Conservation (phyloP, 768 basidiomycete genomes). For the Hortiboletus campestris region DNA sequence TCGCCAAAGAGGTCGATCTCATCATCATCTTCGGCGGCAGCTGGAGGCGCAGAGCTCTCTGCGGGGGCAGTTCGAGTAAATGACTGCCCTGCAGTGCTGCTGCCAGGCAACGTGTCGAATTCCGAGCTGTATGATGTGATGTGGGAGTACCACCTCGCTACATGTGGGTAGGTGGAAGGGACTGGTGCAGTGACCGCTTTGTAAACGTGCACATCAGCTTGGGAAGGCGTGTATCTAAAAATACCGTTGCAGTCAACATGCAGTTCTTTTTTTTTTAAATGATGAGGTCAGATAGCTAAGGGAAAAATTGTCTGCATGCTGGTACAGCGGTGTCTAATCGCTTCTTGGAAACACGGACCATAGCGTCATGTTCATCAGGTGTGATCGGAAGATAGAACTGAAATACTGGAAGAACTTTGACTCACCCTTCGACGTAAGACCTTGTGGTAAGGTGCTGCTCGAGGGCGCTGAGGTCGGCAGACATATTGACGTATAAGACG, state of each 20-base stretch:
- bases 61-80: slow-evolving; percentile 54
- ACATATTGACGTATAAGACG: slow-evolving; percentile 44
- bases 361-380: slow-evolving; percentile 72
- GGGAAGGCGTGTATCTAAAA: slow-evolving; percentile 82
- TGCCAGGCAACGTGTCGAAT: slow-evolving; percentile 76
- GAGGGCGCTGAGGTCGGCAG: slow-evolving; percentile 66
- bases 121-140: slow-evolving; percentile 85
- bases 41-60: slow-evolving; percentile 45
- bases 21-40: slow-evolving; percentile 50
- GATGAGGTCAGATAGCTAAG: slow-evolving; percentile 69
- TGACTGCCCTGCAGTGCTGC: slow-evolving; percentile 75
- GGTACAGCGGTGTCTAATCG: slow-evolving; percentile 87
- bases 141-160: slow-evolving; percentile 91
- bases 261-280: not conserved
- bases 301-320: slow-evolving; percentile 67
- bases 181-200: slow-evolving; percentile 72
- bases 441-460: slow-evolving; percentile 84
- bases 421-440: slow-evolving; percentile 92
- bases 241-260: slow-evolving; percentile 8
- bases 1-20: slow-evolving; percentile 90
- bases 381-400: slow-evolving; percentile 12
- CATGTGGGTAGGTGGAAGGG: slow-evolving; percentile 64
- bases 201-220: slow-evolving; percentile 92
- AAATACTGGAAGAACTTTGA: slow-evolving; percentile 18
- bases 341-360: slow-evolving; percentile 98